A percentile compares a stretch with the other conserved stretches of the same genome.
phyloP scores from a whole-genome alignment of 1,139 yeast genomes.

The Debaryomycetaceae sp. region DNA sequence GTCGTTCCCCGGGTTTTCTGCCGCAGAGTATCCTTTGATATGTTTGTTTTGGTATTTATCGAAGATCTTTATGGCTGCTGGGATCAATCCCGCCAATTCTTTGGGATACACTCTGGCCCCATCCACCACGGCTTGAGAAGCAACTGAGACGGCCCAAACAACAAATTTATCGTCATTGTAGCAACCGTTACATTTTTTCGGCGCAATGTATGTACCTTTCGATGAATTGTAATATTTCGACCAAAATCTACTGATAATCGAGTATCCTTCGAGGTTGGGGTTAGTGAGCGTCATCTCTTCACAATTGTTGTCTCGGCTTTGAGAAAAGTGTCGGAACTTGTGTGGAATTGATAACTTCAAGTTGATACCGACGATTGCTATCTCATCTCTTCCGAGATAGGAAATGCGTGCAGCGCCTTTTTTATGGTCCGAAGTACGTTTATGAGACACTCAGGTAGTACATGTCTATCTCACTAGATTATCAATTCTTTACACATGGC shows the following conservation, averaged over 20 bases:
- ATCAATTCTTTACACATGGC: too few species aligned
- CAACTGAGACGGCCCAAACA: conserved; percentile 68
- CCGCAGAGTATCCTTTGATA: conserved; percentile 55
- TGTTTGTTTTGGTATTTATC: conserved; percentile 51
- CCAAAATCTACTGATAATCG: conserved; percentile 45
- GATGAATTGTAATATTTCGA: conserved; percentile 41
- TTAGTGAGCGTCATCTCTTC: conserved; percentile 25
- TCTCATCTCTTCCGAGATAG: background rate
- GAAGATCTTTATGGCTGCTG: conserved; percentile 50
- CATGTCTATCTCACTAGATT: too few species aligned
- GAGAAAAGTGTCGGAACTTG: background rate
- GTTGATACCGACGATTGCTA: background rate
- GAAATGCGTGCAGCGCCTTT: background rate
- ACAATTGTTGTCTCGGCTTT: background rate
- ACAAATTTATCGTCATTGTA: conserved; percentile 55
- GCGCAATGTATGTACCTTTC: conserved; percentile 42
- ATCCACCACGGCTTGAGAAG: conserved; percentile 59
- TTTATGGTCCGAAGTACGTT: too few species aligned
- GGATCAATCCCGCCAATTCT: conserved; percentile 55
- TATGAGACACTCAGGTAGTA: too few species aligned
- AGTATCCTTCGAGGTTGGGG: conserved; percentile 53
- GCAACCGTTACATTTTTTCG: conserved; percentile 44
- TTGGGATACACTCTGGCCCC: conserved; percentile 57
- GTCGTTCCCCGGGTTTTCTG: conserved; percentile 54
- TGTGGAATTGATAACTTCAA: background rate